Conservation (phyloP, 805 yeast species). For the Teunomyces aglyptinius region DNA sequence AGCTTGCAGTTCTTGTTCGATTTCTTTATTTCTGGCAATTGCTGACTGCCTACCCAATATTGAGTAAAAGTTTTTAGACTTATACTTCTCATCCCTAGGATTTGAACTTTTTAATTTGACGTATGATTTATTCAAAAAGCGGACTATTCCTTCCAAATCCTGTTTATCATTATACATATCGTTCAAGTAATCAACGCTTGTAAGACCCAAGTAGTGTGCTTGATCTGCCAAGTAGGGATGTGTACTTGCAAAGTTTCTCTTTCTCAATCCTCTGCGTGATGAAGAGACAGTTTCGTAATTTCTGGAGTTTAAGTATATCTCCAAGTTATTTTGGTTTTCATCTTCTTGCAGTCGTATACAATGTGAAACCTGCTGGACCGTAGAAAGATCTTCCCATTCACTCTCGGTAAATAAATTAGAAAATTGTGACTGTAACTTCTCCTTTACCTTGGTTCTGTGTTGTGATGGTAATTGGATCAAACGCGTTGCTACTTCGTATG, state of each 20-base stretch:
- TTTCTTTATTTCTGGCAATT: conserved; percentile 10
- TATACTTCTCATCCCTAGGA: conserved; percentile 40
- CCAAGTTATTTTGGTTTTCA: conserved; percentile 12
- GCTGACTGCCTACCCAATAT: conserved; percentile 28
- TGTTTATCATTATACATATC: conserved; percentile 35
- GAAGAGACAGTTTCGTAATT: conserved; percentile 8
- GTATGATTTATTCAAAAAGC: conserved; percentile 36
- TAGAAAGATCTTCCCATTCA: conserved; percentile 8
- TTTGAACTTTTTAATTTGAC: conserved; percentile 26
- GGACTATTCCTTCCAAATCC: conserved; percentile 32
- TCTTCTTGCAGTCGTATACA: conserved; percentile 5
- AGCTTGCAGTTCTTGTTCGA: conserved; percentile 7
- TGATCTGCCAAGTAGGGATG: conserved; percentile 46
- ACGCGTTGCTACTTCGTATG: background rate
- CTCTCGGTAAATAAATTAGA: conserved; percentile 1
- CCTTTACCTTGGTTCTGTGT: background rate
- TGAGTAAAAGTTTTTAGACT: conserved; percentile 35
- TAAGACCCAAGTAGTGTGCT: conserved; percentile 42
- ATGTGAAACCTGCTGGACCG: background rate
- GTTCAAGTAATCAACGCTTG: conserved; percentile 34
- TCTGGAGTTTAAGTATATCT: conserved; percentile 13
- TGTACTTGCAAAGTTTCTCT: conserved; percentile 42
- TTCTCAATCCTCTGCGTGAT: conserved; percentile 32
- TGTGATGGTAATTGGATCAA: background rate
- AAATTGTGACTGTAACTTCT: conserved; percentile 1